Percentiles rank a stretch among this genome's conserved stretches.
These are phyloP conservation scores for Cystobasidium tubakii DNA, from an alignment of 768 basidiomycete species.

Conservation along the genomic window DNA sequence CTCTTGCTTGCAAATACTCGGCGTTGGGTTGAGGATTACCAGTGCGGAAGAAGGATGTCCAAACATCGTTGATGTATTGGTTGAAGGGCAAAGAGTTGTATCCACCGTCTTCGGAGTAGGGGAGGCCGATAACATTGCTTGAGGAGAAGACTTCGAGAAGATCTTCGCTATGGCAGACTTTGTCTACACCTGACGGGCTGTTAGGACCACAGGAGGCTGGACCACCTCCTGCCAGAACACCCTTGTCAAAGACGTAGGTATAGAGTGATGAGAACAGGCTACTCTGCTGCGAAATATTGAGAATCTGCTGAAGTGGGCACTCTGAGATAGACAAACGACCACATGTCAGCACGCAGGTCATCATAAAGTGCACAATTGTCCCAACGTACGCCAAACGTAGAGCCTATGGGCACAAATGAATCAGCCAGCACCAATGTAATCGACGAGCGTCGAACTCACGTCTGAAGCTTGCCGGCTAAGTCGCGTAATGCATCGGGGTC, in stretches of 20 bases:
- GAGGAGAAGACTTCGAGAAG: constrained; percentile 23
- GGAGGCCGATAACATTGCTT: constrained; percentile 12
- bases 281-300: neutral
- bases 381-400: constrained; percentile 1
- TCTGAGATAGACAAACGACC: neutral
- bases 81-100: constrained; percentile 16
- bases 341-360: neutral
- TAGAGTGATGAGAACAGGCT: constrained; percentile 30
- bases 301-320: constrained; percentile 32
- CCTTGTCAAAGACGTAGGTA: constrained; percentile 34
- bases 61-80: constrained; percentile 34
- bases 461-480: constrained; percentile 4
- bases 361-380: neutral
- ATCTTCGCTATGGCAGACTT: constrained; percentile 37
- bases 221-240: neutral
- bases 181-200: constrained; percentile 24
- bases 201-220: neutral
- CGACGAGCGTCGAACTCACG: constrained; percentile 1
- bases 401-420: neutral
- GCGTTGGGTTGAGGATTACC: constrained; percentile 18
- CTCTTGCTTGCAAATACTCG: constrained; percentile 31
- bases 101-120: constrained; percentile 4
- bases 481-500: constrained; percentile 26
- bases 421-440: neutral
- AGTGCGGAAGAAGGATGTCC: constrained; percentile 37